Conservation (phyloP, 345 rosid species). For the Garcia nutans region DNA sequence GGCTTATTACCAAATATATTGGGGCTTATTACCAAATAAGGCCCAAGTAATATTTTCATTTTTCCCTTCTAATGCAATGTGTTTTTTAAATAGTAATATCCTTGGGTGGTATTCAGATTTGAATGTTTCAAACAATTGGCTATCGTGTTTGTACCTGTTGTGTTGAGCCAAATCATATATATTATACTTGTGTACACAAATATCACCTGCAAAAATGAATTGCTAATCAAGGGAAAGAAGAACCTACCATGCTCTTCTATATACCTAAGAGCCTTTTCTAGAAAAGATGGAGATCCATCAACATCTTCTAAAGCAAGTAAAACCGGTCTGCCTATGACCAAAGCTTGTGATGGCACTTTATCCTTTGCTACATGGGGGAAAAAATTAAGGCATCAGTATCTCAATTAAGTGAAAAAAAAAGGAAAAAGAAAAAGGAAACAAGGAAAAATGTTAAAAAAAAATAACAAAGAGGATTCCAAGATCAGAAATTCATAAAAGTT, state of each 20-base stretch:
- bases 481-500: neutral
- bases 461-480: neutral
- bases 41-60: too few relatives aligned
- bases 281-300: conserved; percentile 95
- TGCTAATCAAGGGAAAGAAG: neutral
- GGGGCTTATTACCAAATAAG: too few relatives aligned
- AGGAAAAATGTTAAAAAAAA: neutral
- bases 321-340: conserved; percentile 75
- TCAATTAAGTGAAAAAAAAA: neutral
- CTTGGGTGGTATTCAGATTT: too few relatives aligned
- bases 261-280: conserved; percentile 93
- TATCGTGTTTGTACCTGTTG: too few relatives aligned
- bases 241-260: conserved; percentile 86
- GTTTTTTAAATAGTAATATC: too few relatives aligned
- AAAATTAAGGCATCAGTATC: neutral
- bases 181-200: too few relatives aligned
- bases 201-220: too few relatives aligned
- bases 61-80: too few relatives aligned
- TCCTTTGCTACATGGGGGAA: conserved; percentile 50
- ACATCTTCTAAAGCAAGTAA: conserved; percentile 95
- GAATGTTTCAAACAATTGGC: too few relatives aligned
- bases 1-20: too few relatives aligned
- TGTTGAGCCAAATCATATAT: too few relatives aligned
- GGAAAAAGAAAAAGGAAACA: neutral
- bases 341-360: conserved; percentile 49